These are phyloP conservation scores for Lophium mytilinum DNA, from an alignment of 495 filamentous ascomycete genomes.

Conservation along the genomic window DNA sequence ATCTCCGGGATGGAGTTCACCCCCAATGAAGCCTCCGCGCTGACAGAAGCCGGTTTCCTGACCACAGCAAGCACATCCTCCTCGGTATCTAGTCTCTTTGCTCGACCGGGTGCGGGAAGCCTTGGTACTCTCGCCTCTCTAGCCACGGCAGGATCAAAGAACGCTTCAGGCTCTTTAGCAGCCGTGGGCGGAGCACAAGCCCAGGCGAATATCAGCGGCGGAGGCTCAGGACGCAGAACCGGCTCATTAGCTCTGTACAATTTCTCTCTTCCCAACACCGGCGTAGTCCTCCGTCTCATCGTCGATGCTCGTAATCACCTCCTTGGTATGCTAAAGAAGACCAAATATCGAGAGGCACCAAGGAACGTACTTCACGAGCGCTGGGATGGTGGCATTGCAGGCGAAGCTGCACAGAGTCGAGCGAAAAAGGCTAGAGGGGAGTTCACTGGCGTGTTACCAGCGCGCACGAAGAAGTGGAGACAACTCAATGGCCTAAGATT, in stretches of 20 bases:
- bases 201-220: constrained; percentile 46
- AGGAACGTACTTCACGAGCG: constrained; percentile 59
- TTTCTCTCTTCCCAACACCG: constrained; percentile 65
- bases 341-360: constrained; percentile 56
- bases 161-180: constrained; percentile 54
- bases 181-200: constrained; percentile 55
- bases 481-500: constrained; percentile 68
- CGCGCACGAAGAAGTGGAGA: constrained; percentile 75
- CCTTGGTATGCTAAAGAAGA: constrained; percentile 53
- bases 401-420: constrained; percentile 45
- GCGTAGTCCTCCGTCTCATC: constrained; percentile 65
- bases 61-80: constrained; percentile 44
- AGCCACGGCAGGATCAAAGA: constrained; percentile 42
- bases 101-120: constrained; percentile 44
- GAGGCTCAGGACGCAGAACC: constrained; percentile 22
- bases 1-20: constrained; percentile 43
- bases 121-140: constrained; percentile 44
- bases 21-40: constrained; percentile 43
- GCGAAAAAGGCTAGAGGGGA: constrained; percentile 62
- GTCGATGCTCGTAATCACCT: constrained; percentile 59
- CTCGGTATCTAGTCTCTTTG: constrained; percentile 41
- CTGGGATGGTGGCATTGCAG: constrained; percentile 71
- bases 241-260: constrained; percentile 35
- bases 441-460: constrained; percentile 61
- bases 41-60: constrained; percentile 67